These are phyloP conservation scores for Stylosanthes scabra DNA, from an alignment of 331 rosid species.

Conservation along the genomic window DNA sequence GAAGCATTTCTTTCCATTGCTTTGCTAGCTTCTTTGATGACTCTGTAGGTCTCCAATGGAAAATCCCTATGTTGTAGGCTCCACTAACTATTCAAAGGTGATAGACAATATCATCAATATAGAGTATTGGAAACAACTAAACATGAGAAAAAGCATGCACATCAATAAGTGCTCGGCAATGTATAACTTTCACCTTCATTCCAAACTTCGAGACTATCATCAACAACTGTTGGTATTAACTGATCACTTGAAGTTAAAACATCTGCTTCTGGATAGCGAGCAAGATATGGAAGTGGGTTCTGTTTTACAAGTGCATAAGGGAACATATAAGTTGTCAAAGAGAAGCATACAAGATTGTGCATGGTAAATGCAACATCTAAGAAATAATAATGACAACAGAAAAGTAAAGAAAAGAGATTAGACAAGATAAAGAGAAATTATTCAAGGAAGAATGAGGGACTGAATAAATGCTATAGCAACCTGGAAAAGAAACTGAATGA, in stretches of 20 bases:
- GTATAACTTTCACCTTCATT: conserved; percentile 66
- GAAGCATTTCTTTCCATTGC: conserved; percentile 88
- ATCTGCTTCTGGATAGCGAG: conserved; percentile 91
- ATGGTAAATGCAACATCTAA: not conserved
- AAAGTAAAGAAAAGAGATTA: not conserved
- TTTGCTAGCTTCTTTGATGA: conserved; percentile 79
- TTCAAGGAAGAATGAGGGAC: not conserved
- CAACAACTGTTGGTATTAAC: conserved; percentile 85
- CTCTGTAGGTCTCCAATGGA: conserved; percentile 95
- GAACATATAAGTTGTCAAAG: conserved; percentile 13
- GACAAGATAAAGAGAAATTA: conserved; percentile 18
- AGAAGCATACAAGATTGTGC: conserved; percentile 1
- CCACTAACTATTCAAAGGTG: conserved; percentile 61
- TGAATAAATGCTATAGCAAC: conserved; percentile 20
- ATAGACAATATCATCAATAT: conserved; percentile 30
- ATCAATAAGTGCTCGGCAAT: conserved; percentile 15
- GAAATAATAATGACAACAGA: conserved; percentile 3
- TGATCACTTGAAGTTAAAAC: conserved; percentile 94
- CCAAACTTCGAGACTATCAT: conserved; percentile 87
- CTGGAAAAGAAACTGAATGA: conserved; percentile 11
- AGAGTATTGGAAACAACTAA: conserved; percentile 21
- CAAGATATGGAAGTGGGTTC: conserved; percentile 97
- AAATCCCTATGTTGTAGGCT: conserved; percentile 92
- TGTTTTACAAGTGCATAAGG: conserved; percentile 53
- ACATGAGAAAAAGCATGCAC: not conserved